Base-by-base conservation (phyloP, 805 yeast species). In the Wickerhamiella vanderwaltii region DNA sequence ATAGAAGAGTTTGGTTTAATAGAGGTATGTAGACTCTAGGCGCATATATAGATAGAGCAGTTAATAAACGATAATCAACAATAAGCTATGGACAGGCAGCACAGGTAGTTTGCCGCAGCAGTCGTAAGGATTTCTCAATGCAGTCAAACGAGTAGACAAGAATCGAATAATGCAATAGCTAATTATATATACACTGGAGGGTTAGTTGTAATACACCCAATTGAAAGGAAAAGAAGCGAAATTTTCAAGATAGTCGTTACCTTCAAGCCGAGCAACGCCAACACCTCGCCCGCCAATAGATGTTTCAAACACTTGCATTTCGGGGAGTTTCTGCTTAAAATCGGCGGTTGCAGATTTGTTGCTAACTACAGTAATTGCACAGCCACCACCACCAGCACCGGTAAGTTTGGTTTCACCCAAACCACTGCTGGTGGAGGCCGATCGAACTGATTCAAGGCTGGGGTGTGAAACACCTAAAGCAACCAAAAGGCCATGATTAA, bases 361-460 rank as follows among this genome's bases (percentile, higher is more conserved):
- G 1, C 58, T 61, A 12, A 87, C 66, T 29, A 91, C 62, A 0
- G 97, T 91, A 43, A 91, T 79, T 9, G 97, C 94, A 66, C 98
- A 91, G 2, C 98, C 98, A 39, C 98, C 98, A 16, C 98, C 98
- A 26, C 98, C 98, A 0, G 98, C 98, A 31, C 98, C 98, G 0
- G 98, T 91, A 42, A 91, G 69, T 59, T 91, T 91, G 0, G 98
- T 88, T 44, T 80, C 76, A 6, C 98, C 98, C 13, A 91, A 59
- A 3, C 65, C 57, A 43, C 73, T 52, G 39, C 67, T 69, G 54
- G 81, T 87, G 18, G 84, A 71, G n/a, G 74, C 63, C 16, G 72
- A 61, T 53, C 76, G 79, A 22, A 88, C 74, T 39, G 68, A 65
- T 57, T 91, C 98, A 45, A 91, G 66, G n/a, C 79, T 69, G 6